These are phyloP conservation scores for Linum usitatissimum DNA, from an alignment of 345 rosid genomes.

Conservation along the genomic window DNA sequence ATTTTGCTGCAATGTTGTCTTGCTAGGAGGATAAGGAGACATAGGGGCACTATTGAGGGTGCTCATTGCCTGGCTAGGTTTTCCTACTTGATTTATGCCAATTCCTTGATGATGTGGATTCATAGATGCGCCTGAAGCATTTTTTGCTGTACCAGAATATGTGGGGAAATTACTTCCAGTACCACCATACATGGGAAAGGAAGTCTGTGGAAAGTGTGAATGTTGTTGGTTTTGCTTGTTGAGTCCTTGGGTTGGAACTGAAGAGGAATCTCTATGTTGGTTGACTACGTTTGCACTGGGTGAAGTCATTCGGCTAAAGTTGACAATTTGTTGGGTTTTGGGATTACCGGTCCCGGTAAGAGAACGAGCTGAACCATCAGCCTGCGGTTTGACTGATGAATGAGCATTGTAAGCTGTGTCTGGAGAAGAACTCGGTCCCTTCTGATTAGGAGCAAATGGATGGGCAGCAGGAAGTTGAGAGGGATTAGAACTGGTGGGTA, in stretches of 20 bases:
- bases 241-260: constrained; percentile 44
- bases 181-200: constrained; percentile 56
- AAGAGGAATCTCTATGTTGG: constrained; percentile 40
- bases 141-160: constrained; percentile 44
- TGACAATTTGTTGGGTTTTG: constrained; percentile 35
- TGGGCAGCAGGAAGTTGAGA: constrained; percentile 31
- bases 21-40: constrained; percentile 35
- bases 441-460: constrained; percentile 20
- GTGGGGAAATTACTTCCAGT: constrained; percentile 41
- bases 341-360: constrained; percentile 34
- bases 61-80: constrained; percentile 21
- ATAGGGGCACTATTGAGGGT: constrained; percentile 37
- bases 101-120: constrained; percentile 48
- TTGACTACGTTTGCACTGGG: constrained; percentile 27
- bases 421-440: constrained; percentile 23
- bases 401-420: constrained; percentile 26
- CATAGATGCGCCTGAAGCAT: constrained; percentile 39
- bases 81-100: constrained; percentile 38
- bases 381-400: constrained; percentile 26
- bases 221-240: constrained; percentile 62
- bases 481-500: constrained; percentile 32
- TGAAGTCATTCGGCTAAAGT: constrained; percentile 38
- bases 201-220: constrained; percentile 49
- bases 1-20: constrained; percentile 36
- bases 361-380: constrained; percentile 25